phyloP scores from a whole-genome alignment of 2,329 filamentous ascomycete genomes.

The Chrysoporthe puriensis region DNA sequence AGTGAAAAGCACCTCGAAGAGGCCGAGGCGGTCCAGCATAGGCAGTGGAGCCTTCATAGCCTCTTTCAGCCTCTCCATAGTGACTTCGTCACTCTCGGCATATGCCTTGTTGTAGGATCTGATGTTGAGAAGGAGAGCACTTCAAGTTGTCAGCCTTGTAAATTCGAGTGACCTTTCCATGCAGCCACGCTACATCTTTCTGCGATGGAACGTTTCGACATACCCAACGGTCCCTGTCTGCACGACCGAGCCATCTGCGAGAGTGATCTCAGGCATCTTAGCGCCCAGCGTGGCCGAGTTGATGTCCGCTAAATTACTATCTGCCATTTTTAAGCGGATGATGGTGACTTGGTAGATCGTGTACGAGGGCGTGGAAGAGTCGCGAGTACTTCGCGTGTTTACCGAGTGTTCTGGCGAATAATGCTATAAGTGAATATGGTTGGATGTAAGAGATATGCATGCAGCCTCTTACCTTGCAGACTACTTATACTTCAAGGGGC shows the following conservation, averaged over 20 bases:
- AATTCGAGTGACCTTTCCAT: no score
- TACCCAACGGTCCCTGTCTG: conserved; percentile 38
- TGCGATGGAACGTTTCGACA: conserved; percentile 3
- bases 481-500: background rate
- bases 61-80: conserved; percentile 28
- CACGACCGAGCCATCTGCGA: conserved; percentile 35
- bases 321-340: background rate
- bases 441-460: no score
- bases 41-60: conserved; percentile 33
- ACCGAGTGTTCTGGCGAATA: background rate
- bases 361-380: background rate
- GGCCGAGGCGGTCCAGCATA: conserved; percentile 34
- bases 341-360: background rate
- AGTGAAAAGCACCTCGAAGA: conserved; percentile 34
- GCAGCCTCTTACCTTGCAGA: no score
- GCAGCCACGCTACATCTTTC: background rate
- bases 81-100: conserved; percentile 30
- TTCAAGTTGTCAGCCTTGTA: conserved; percentile 15
- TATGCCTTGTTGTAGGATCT: conserved; percentile 34
- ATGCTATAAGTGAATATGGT: background rate
- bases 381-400: background rate
- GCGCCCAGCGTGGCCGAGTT: conserved; percentile 35
- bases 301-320: conserved; percentile 31
- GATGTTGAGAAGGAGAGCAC: conserved; percentile 36
- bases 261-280: conserved; percentile 35